Base-by-base conservation (phyloP, 768 basidiomycete species). In the Rickenella mellea region DNA sequence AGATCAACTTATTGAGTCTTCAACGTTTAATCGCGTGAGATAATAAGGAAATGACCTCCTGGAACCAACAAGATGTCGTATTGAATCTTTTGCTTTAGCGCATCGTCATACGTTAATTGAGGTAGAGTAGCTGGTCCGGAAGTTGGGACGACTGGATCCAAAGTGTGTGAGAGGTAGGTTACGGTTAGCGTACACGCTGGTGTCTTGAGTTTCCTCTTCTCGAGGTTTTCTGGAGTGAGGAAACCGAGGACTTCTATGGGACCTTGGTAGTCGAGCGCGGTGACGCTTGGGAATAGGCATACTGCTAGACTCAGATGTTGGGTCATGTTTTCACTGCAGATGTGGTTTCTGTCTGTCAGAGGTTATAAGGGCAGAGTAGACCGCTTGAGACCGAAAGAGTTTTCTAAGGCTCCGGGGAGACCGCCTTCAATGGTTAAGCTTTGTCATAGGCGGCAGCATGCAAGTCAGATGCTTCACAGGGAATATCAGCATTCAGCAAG, bases 271-370 rank as follows among this genome's bases (percentile, higher is more conserved):
- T 65, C 63, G 20, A 57, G 50, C 14, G 44, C 41, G 5, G 56
- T 56, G 41, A 58, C 55, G 39, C 48, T 48, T 10, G 58, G 57
- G 43, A 53, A 63, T 39, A 64, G 53, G 38, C 62, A 64, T 17
- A 64, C 55, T 6, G 61, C 62, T 36, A 55, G 11, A 25, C 10
- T 36, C 7, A 36, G 33, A 17, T n/a, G n/a, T n/a, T n/a, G n/a
- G n/a, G n/a, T 36, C 33, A 9, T 10, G 19, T 36, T 2, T 36
- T 10, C 9, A 10, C 33, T 17, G 24, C 33, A 36, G 19, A 10
- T 10, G 19, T 36, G 3, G 15, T 12, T 10, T 8, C 4, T 36
- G 10, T 8, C 15, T 15, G 33, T 15, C n/a, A n/a, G n/a, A n/a
- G n/a, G n/a, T n/a, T n/a, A n/a, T n/a, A n/a, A n/a, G n/a, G n/a